A percentile compares a stretch with the other conserved stretches of the same genome.
Conservation (phyloP, 2,329 filamentous ascomycete species). For the Cercospora sp. region DNA sequence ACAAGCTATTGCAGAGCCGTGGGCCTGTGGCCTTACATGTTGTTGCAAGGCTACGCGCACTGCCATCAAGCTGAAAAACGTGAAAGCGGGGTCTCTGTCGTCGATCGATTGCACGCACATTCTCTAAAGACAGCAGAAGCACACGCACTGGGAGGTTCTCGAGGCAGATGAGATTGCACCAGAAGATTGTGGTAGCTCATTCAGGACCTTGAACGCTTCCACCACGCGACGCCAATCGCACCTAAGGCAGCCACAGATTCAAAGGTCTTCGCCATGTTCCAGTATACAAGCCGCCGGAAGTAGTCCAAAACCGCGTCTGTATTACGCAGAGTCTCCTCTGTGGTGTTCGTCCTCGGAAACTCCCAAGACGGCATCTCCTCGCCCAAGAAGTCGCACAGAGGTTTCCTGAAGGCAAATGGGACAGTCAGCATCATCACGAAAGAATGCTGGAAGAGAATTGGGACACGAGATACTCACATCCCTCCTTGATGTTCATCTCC, state of each 20-base stretch:
- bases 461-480: not conserved
- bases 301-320: not conserved
- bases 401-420: not conserved
- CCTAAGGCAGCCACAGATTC: not conserved
- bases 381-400: not conserved
- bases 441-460: not conserved
- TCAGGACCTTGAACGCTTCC: not conserved
- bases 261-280: not conserved
- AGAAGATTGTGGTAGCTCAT: too few species aligned
- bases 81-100: too few species aligned
- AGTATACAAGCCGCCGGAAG: not conserved
- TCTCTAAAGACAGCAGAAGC: too few species aligned
- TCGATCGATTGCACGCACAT: too few species aligned
- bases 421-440: not conserved
- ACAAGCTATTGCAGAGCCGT: too few species aligned
- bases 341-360: not conserved
- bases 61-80: too few species aligned
- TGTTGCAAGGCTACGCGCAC: too few species aligned
- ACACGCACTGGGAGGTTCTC: too few species aligned
- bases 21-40: too few species aligned
- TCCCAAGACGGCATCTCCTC: not conserved
- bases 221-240: not conserved
- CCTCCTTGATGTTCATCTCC: not conserved
- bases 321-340: not conserved
- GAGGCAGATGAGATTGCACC: too few species aligned